Evolutionary conservation across 2,329 filamentous ascomycete genomes (phyloP).

Genomic region (Diaporthe sp.): DNA sequence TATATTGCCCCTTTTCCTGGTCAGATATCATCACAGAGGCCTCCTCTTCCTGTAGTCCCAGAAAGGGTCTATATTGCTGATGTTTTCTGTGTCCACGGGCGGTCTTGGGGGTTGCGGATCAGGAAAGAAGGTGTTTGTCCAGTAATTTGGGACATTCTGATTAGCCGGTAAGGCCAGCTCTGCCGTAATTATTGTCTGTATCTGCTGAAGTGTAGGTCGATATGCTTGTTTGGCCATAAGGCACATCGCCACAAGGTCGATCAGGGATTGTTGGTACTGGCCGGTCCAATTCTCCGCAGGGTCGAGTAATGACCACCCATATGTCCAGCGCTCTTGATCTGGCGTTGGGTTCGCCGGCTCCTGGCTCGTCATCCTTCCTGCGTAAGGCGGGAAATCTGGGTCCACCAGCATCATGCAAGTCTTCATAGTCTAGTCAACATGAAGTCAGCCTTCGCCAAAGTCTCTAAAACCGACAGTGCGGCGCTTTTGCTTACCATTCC

Average conservation of each 20-base stretch:
- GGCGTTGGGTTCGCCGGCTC: not conserved
- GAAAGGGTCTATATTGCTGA: not conserved
- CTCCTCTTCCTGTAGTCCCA: not conserved
- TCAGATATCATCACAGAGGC: not conserved
- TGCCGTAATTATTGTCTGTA: not conserved
- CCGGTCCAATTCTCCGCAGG: not conserved
- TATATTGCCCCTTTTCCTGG: accelerated
- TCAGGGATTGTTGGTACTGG: not conserved
- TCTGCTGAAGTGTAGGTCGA: not conserved
- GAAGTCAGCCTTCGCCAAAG: not conserved
- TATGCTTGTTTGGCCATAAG: slow-evolving; percentile 24
- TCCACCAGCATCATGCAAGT: slow-evolving; percentile 19
- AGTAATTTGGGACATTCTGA: not conserved
- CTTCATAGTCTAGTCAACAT: slow-evolving; percentile 5
- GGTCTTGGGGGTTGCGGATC: not conserved
- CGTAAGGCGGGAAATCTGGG: not conserved
- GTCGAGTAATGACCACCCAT: slow-evolving; percentile 16
- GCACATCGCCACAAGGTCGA: slow-evolving; percentile 10
- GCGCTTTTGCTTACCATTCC: slow-evolving; percentile 18
- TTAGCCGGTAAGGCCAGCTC: not conserved
- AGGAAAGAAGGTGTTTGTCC: not conserved
- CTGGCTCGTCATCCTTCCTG: not conserved
- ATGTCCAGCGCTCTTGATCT: slow-evolving; percentile 28
- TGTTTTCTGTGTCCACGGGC: not conserved
- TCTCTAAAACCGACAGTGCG: no score